Evolutionary conservation across 2,329 filamentous ascomycete species (phyloP).

Genomic region (Fusarium armeniacum): DNA sequence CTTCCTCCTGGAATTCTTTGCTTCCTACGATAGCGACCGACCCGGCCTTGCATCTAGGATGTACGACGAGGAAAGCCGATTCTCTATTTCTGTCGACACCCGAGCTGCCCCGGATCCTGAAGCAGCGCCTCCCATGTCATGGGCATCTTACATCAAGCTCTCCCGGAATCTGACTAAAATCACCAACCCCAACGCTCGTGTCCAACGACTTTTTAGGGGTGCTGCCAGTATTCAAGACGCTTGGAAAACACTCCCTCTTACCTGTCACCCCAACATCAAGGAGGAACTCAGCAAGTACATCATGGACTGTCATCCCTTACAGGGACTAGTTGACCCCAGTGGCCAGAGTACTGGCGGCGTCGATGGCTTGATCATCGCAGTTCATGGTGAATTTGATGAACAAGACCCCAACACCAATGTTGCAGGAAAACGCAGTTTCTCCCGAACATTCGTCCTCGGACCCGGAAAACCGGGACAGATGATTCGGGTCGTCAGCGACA

Average conservation of each 20-base stretch:
- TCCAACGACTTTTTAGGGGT: slow-evolving; percentile 76
- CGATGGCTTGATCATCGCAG: slow-evolving; percentile 80
- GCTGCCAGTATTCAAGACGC: slow-evolving; percentile 73
- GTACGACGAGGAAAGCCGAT: slow-evolving; percentile 82
- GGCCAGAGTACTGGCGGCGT: slow-evolving; percentile 75
- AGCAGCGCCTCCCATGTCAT: slow-evolving; percentile 66
- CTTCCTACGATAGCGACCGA: slow-evolving; percentile 80
- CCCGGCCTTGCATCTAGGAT: slow-evolving; percentile 72
- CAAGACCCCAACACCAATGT: slow-evolving; percentile 68
- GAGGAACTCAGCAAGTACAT: slow-evolving; percentile 80
- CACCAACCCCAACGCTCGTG: slow-evolving; percentile 69
- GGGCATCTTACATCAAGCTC: slow-evolving; percentile 81
- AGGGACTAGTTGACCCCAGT: slow-evolving; percentile 77
- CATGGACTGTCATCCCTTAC: slow-evolving; percentile 83
- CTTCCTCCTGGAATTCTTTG: slow-evolving; percentile 81
- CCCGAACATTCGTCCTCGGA: slow-evolving; percentile 83
- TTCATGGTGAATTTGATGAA: slow-evolving; percentile 90
- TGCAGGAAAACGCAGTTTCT: slow-evolving; percentile 80
- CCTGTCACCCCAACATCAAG: slow-evolving; percentile 79
- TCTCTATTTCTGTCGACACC: slow-evolving; percentile 81
- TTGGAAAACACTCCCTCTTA: slow-evolving; percentile 79
- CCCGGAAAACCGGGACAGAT: slow-evolving; percentile 75
- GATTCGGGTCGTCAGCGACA: slow-evolving; percentile 84
- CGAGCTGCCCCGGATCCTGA: slow-evolving; percentile 64
- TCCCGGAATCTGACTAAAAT: slow-evolving; percentile 84